Evolutionary conservation across 2,329 filamentous ascomycete species (phyloP).

Genomic region (Ceratocystis variospora): DNA sequence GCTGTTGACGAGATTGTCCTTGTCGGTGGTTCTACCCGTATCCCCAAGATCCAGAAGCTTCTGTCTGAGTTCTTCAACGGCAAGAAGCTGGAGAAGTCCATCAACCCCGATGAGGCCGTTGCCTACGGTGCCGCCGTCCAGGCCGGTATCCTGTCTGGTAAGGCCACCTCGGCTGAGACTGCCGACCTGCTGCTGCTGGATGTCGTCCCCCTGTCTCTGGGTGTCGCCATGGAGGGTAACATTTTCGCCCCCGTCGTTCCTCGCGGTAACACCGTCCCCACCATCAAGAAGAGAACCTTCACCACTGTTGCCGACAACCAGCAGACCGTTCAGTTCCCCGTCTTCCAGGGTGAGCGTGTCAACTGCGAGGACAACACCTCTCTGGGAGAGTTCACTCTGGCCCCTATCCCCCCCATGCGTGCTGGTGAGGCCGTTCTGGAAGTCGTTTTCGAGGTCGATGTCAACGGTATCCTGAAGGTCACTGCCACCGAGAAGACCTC

Average conservation of each 20-base stretch:
- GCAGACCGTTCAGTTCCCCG: conserved; percentile 77
- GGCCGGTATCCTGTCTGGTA: conserved; percentile 95
- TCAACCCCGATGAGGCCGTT: conserved; percentile 99
- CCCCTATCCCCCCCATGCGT: conserved; percentile 74
- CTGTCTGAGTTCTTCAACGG: conserved; percentile 97
- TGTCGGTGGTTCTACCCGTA: conserved; percentile 97
- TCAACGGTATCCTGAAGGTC: conserved; percentile 99
- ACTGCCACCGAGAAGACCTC: conserved; percentile 98
- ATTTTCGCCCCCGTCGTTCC: conserved; percentile 92
- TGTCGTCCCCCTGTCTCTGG: conserved; percentile 88
- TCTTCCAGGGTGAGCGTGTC: conserved; percentile 91
- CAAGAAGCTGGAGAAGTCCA: conserved; percentile 99
- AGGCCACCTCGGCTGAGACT: conserved; percentile 91
- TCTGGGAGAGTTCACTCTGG: conserved; percentile 90
- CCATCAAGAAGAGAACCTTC: conserved; percentile 76
- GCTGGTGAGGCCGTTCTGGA: conserved; percentile 94
- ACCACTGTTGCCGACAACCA: conserved; percentile 71
- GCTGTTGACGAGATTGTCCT: conserved; percentile 97
- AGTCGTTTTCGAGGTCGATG: conserved; percentile 97
- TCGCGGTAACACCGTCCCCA: conserved; percentile 62
- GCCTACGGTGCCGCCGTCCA: conserved; percentile 98
- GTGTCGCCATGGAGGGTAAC: conserved; percentile 99
- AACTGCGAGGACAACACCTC: conserved; percentile 99
- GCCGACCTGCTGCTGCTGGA: conserved; percentile 89
- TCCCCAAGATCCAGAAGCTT: conserved; percentile 97